These are phyloP conservation scores for Aspergillus indologenus DNA, from an alignment of 495 filamentous ascomycete genomes.

Conservation along the genomic window DNA sequence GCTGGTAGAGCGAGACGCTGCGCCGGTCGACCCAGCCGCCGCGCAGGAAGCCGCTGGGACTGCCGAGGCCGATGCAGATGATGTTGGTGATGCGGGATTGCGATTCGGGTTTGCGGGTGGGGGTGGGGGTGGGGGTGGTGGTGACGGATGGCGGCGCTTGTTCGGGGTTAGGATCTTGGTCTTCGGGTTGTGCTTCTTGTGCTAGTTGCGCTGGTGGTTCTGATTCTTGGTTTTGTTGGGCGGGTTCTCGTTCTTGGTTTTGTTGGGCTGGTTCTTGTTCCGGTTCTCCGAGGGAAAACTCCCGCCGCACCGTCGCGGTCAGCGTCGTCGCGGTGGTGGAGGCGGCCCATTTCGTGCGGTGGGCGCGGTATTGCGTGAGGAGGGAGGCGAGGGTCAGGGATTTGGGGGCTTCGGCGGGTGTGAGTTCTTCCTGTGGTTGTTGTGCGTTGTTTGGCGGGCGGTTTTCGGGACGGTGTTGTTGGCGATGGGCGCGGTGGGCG, in stretches of 20 bases:
- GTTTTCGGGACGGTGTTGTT: slow-evolving; percentile 1
- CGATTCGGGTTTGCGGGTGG: neutral
- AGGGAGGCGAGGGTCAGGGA: slow-evolving; percentile 39
- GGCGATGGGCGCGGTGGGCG: slow-evolving; percentile 19
- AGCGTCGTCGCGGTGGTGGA: slow-evolving; percentile 31
- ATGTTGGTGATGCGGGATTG: slow-evolving; percentile 23
- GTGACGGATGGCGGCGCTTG: too few relatives aligned
- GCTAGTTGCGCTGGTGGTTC: too few relatives aligned
- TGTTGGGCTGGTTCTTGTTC: neutral
- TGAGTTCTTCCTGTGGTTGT: slow-evolving; percentile 8
- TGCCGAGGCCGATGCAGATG: slow-evolving; percentile 56
- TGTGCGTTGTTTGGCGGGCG: slow-evolving; percentile 5
- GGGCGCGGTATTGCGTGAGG: slow-evolving; percentile 29
- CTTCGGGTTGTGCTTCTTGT: neutral
- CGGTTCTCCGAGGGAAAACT: neutral
- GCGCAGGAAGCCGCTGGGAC: slow-evolving; percentile 44
- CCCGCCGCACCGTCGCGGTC: slow-evolving; percentile 6
- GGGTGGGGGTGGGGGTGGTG: neutral
- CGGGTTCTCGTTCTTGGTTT: too few relatives aligned
- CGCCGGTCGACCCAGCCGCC: slow-evolving; percentile 47
- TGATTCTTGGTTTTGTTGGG: too few relatives aligned
- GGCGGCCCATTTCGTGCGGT: slow-evolving; percentile 27
- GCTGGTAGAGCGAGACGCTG: slow-evolving; percentile 51
- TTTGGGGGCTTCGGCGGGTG: slow-evolving; percentile 33
- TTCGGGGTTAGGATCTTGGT: too few relatives aligned